Evolutionary conservation across 768 basidiomycete genomes (phyloP).

Genomic region (Termitomyces titanicus): DNA sequence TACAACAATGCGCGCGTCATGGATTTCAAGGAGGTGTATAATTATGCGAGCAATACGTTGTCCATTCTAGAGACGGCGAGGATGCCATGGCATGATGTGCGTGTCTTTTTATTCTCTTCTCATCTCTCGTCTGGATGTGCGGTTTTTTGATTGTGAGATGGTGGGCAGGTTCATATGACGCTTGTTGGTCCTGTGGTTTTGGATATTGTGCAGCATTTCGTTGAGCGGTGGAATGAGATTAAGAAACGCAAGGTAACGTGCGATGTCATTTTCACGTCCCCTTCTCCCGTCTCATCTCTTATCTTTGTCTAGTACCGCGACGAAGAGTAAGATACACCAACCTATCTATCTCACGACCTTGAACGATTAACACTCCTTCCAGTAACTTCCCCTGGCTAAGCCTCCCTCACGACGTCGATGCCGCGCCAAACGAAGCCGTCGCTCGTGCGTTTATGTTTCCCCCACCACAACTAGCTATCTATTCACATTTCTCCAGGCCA

Average conservation of each 20-base stretch:
- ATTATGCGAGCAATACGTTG: constrained; percentile 69
- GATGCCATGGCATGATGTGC: constrained; percentile 97
- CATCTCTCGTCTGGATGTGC: neutral
- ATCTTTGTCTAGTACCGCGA: constrained; percentile 33
- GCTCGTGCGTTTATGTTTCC: constrained; percentile 30
- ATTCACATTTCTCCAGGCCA: constrained; percentile 36
- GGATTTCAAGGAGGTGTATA: constrained; percentile 81
- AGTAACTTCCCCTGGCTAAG: constrained; percentile 51
- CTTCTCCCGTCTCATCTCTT: neutral
- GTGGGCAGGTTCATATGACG: constrained; percentile 78
- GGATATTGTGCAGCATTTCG: constrained; percentile 90
- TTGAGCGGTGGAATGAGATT: constrained; percentile 89
- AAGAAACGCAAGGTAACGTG: constrained; percentile 73
- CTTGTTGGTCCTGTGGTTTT: constrained; percentile 77
- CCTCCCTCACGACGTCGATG: constrained; percentile 66
- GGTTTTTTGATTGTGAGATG: neutral
- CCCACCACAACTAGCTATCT: too few relatives aligned
- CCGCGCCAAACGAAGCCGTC: constrained; percentile 65
- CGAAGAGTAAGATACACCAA: constrained; percentile 40
- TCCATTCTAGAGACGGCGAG: constrained; percentile 65
- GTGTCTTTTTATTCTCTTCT: constrained; percentile 20
- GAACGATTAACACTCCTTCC: constrained; percentile 16
- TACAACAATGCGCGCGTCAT: constrained; percentile 87
- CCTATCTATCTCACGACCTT: constrained; percentile 34
- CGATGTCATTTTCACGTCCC: neutral